These are phyloP conservation scores for Trichoderma polysporum DNA, from an alignment of 2,329 filamentous ascomycete genomes.

Conservation along the genomic window DNA sequence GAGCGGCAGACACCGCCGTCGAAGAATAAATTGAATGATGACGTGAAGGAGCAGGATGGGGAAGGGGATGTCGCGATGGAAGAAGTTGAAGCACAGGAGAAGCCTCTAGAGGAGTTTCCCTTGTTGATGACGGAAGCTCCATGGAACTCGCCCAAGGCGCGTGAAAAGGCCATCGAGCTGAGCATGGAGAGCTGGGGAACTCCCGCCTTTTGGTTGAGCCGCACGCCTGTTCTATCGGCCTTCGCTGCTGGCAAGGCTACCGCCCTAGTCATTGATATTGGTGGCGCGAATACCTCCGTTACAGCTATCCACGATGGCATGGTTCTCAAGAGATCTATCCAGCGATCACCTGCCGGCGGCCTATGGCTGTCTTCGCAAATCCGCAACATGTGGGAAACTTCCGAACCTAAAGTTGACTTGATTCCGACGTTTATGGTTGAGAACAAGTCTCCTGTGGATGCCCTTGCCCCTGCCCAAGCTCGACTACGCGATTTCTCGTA, in stretches of 20 bases:
- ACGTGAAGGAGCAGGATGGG: conserved; percentile 57
- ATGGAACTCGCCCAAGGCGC: conserved; percentile 83
- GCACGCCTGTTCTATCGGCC: conserved; percentile 83
- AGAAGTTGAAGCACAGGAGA: conserved; percentile 58
- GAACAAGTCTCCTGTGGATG: conserved; percentile 85
- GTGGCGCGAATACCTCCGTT: conserved; percentile 83
- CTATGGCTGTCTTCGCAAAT: conserved; percentile 90
- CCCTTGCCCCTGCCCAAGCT: conserved; percentile 74
- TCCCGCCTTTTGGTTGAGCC: conserved; percentile 90
- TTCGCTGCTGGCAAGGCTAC: conserved; percentile 93
- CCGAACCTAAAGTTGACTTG: conserved; percentile 68
- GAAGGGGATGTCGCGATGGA: conserved; percentile 63
- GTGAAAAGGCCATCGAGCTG: conserved; percentile 93
- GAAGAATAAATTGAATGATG: conserved; percentile 78
- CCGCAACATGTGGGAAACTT: conserved; percentile 71
- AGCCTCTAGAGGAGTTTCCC: conserved; percentile 83
- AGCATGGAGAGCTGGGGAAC: conserved; percentile 97
- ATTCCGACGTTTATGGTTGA: conserved; percentile 85
- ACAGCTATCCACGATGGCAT: conserved; percentile 93
- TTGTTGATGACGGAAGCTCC: conserved; percentile 90
- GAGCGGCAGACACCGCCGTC: conserved; percentile 66
- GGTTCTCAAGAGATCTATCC: conserved; percentile 85
- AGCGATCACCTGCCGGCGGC: conserved; percentile 81
- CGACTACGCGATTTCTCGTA: conserved; percentile 68
- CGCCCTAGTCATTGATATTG: conserved; percentile 88